Evolutionary conservation across 768 basidiomycete genomes (phyloP).

Genomic region (Podaxis sp.): DNA sequence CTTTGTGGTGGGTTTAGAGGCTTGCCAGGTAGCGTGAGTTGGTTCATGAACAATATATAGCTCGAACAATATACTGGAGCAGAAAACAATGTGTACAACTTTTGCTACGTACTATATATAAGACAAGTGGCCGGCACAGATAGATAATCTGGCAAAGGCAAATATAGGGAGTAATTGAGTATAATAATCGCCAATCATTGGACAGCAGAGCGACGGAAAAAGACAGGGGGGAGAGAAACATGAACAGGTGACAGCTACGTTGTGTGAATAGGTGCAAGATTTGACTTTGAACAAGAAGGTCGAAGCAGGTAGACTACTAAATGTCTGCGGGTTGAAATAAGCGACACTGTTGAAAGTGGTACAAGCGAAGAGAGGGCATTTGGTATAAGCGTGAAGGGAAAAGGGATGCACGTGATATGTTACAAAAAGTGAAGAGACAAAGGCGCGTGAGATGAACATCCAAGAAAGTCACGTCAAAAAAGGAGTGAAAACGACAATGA

Average conservation of each 20-base stretch:
- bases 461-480: neutral
- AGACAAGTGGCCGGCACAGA: constrained; percentile 9
- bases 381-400: neutral
- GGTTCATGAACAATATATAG: neutral
- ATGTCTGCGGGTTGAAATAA: neutral
- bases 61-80: neutral
- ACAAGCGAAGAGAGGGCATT: neutral
- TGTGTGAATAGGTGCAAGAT: neutral
- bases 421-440: neutral
- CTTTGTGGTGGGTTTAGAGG: too few relatives aligned
- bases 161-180: neutral
- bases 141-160: constrained; percentile 4
- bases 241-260: neutral
- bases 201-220: neutral
- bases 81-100: neutral
- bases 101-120: constrained; percentile 7
- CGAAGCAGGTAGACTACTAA: neutral
- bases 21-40: neutral
- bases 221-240: neutral
- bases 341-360: neutral
- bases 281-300: neutral
- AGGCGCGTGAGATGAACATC: neutral
- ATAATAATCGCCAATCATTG: neutral
- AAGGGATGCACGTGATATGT: neutral
- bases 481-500: neutral